phyloP scores from a whole-genome alignment of 2,329 filamentous ascomycete genomes.

The Trichoderma gracile region DNA sequence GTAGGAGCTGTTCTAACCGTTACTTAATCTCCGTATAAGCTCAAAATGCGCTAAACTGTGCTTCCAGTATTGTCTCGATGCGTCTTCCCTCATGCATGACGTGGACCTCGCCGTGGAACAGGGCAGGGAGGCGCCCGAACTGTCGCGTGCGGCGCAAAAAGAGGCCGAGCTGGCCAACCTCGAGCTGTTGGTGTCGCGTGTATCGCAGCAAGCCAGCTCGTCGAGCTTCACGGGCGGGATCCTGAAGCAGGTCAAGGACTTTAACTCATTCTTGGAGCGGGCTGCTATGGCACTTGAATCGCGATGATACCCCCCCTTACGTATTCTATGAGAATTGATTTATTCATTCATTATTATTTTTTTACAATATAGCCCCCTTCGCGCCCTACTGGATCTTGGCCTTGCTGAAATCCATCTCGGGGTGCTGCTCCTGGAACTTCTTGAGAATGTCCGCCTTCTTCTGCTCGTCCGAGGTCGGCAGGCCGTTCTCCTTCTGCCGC shows the following conservation, averaged over 20 bases:
- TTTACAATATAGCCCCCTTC: not conserved
- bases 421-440: constrained; percentile 83
- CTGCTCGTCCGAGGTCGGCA: constrained; percentile 90
- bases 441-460: constrained; percentile 91
- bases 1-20: constrained; percentile 37
- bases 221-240: constrained; percentile 52
- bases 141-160: constrained; percentile 49
- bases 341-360: constrained; percentile 18
- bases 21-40: not conserved
- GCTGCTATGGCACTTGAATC: constrained; percentile 58
- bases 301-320: constrained; percentile 34
- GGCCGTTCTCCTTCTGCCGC: constrained; percentile 89
- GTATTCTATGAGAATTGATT: constrained; percentile 9
- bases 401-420: constrained; percentile 72
- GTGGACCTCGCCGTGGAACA: constrained; percentile 59
- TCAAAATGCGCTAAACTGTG: not conserved
- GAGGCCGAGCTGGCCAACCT: constrained; percentile 56
- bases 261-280: constrained; percentile 65
- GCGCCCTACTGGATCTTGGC: constrained; percentile 60
- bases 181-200: constrained; percentile 56
- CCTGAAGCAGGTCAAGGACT: constrained; percentile 58
- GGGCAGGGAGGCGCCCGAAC: constrained; percentile 50
- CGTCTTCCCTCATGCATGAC: constrained; percentile 62
- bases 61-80: constrained; percentile 48
- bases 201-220: constrained; percentile 56